Evolutionary conservation across 306 rosid genomes (phyloP).

Genomic region (Cicer bijugum): DNA sequence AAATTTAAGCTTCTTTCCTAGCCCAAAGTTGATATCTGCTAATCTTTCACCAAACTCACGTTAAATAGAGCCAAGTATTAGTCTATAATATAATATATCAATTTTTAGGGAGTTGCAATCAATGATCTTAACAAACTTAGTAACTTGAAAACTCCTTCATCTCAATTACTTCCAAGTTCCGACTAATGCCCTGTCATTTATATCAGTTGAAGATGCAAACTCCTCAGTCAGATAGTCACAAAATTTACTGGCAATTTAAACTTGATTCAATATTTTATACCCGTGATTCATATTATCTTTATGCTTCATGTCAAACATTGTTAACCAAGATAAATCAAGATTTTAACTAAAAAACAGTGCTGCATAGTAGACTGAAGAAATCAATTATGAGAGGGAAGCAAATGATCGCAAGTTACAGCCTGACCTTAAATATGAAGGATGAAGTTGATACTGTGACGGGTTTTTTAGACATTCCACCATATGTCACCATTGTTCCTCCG

Average conservation of each 20-base stretch:
- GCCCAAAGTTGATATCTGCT: conserved; percentile 10
- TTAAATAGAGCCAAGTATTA: conserved; percentile 7
- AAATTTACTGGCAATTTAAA: conserved; percentile 1
- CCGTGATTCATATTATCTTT: neutral
- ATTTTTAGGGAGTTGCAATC: neutral
- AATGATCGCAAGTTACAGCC: conserved; percentile 21
- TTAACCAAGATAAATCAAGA: conserved; percentile 32
- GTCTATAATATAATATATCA: conserved; percentile 5
- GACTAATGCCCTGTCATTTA: conserved; percentile 19
- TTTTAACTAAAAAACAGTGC: conserved; percentile 13
- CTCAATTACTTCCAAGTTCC: conserved; percentile 21
- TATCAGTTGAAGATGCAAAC: conserved; percentile 3
- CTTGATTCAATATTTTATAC: conserved; percentile 5
- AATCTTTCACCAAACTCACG: conserved; percentile 1
- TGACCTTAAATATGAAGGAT: conserved; percentile 89
- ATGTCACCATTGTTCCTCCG: conserved; percentile 91
- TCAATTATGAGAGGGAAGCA: conserved; percentile 25
- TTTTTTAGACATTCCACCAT: conserved; percentile 97
- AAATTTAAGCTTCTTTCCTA: conserved; percentile 18
- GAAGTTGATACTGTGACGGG: conserved; percentile 83
- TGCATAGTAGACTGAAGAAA: conserved; percentile 24
- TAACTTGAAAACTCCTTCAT: neutral
- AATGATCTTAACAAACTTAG: conserved; percentile 11
- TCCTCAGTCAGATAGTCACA: neutral
- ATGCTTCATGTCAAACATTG: conserved; percentile 15